Conservation (phyloP, 2,329 filamentous ascomycete species). For the Nemania serpens region DNA sequence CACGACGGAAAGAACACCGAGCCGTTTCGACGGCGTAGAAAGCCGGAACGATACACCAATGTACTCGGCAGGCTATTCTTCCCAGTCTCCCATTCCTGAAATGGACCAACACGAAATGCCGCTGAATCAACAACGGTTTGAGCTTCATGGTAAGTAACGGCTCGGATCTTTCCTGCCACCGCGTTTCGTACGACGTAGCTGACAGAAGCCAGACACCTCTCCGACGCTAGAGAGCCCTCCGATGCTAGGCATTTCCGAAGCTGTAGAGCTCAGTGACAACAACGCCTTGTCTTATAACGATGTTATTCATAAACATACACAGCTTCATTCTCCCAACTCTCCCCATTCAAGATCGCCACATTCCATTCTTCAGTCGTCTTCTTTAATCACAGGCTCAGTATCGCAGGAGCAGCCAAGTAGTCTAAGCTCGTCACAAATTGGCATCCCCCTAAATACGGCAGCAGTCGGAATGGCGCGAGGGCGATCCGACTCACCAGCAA, state of each 20-base stretch:
- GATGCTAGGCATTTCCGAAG: background rate
- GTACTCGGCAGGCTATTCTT: conserved; percentile 8
- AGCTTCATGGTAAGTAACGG: conserved; percentile 22
- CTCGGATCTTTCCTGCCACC: background rate
- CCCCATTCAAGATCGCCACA: conserved; percentile 28
- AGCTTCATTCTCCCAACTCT: conserved; percentile 32
- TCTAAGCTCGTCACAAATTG: conserved; percentile 29
- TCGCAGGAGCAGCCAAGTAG: conserved; percentile 42
- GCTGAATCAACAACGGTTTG: conserved; percentile 24
- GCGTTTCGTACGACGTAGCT: background rate
- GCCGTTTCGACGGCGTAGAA: conserved; percentile 46
- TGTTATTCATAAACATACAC: conserved; percentile 46
- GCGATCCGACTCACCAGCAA: conserved; percentile 36
- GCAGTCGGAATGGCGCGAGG: conserved; percentile 15
- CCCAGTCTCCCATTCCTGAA: background rate
- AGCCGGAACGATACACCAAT: conserved; percentile 36
- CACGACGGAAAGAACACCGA: conserved; percentile 50
- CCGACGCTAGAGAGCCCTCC: background rate
- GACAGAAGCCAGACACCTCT: conserved; percentile 12
- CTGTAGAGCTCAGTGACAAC: conserved; percentile 12
- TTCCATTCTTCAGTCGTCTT: conserved; percentile 34
- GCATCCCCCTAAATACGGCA: conserved; percentile 1
- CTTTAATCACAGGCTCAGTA: conserved; percentile 34
- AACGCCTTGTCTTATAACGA: conserved; percentile 41
- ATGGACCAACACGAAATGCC: conserved; percentile 28